Conservation (phyloP, 805 yeast species). For the Metschnikowia shivogae region DNA sequence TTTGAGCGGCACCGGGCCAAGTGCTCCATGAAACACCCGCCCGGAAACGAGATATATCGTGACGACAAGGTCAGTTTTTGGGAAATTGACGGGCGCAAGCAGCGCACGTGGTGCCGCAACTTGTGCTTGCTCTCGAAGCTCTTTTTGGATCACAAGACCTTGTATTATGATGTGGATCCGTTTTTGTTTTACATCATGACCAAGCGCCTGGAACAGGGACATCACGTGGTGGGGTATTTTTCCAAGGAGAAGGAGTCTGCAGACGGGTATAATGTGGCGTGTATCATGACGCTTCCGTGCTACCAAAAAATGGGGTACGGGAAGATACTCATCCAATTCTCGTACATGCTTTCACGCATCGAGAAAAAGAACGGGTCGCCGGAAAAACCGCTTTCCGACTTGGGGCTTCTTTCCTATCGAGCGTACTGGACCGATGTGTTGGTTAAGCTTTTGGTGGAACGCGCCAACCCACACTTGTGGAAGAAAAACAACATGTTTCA, state of each 20-base stretch:
- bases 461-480: conserved; percentile 36
- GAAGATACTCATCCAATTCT: conserved; percentile 83
- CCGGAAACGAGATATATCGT: conserved; percentile 95
- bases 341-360: conserved; percentile 82
- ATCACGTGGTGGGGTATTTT: conserved; percentile 93
- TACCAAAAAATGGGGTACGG: conserved; percentile 96
- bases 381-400: conserved; percentile 92
- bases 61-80: conserved; percentile 91
- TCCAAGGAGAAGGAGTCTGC: conserved; percentile 97
- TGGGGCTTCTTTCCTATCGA: conserved; percentile 88
- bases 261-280: conserved; percentile 92
- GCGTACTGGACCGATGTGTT: conserved; percentile 96
- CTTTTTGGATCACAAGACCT: conserved; percentile 91
- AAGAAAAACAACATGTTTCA: conserved; percentile 36
- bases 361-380: conserved; percentile 95
- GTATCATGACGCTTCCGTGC: conserved; percentile 93
- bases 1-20: conserved; percentile 88
- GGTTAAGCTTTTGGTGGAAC: conserved; percentile 65
- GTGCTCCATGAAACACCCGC: conserved; percentile 90
- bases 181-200: conserved; percentile 96
- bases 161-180: conserved; percentile 97
- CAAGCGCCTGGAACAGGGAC: conserved; percentile 81
- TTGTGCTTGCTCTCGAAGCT: conserved; percentile 85
- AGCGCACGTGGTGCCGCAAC: conserved; percentile 96
- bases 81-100: conserved; percentile 96